phyloP scores from a whole-genome alignment of 2,329 filamentous ascomycete species.

The Colletotrichum orbiculare region DNA sequence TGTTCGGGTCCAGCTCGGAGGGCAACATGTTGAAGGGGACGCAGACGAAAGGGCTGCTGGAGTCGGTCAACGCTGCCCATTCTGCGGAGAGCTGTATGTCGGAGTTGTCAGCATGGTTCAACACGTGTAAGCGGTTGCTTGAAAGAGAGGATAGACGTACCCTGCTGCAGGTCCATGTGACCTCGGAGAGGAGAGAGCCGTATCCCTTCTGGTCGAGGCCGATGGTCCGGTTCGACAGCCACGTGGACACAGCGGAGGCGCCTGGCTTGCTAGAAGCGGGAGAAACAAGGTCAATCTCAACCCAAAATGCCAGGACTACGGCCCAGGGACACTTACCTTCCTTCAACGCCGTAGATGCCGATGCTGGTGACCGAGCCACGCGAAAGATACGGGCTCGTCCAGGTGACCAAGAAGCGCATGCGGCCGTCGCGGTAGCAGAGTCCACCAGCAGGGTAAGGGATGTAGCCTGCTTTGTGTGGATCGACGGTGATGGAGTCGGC shows the following conservation, averaged over 20 bases:
- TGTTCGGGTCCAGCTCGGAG: constrained; percentile 43
- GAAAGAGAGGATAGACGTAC: constrained; percentile 39
- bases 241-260: constrained; percentile 56
- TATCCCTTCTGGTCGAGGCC: constrained; percentile 54
- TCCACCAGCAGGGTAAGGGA: constrained; percentile 57
- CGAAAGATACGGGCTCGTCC: constrained; percentile 54
- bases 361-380: constrained; percentile 52
- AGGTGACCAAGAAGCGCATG: constrained; percentile 55
- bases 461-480: constrained; percentile 59
- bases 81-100: constrained; percentile 49
- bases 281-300: background rate
- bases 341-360: constrained; percentile 57
- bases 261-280: constrained; percentile 52
- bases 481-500: constrained; percentile 60
- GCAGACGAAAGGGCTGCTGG: constrained; percentile 49
- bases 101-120: background rate
- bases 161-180: constrained; percentile 54
- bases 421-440: constrained; percentile 56
- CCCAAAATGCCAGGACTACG: background rate
- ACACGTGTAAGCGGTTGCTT: too few relatives aligned
- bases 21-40: constrained; percentile 56
- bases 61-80: constrained; percentile 52
- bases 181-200: constrained; percentile 54
- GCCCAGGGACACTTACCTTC: constrained; percentile 44
- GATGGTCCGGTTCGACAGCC: constrained; percentile 56